Conservation (phyloP, 2,329 filamentous ascomycete genomes). For the Monilinia laxa region DNA sequence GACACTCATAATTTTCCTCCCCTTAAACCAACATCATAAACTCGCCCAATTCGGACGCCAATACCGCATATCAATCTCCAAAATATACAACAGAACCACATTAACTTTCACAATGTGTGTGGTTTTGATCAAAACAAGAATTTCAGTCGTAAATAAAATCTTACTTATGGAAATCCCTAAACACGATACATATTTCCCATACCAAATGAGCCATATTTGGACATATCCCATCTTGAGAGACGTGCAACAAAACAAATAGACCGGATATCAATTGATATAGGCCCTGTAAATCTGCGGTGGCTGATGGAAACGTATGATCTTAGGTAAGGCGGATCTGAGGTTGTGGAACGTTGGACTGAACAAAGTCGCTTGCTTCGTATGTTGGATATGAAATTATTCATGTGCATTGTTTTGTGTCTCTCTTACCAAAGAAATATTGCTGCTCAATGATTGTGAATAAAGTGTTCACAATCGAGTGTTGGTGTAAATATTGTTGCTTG, state of each 20-base stretch:
- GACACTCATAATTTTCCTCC: background rate
- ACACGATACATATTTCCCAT: slow-evolving; percentile 14
- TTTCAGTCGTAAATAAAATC: background rate
- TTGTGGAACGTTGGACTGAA: slow-evolving; percentile 13
- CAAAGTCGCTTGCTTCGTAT: background rate
- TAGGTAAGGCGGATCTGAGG: slow-evolving; percentile 3
- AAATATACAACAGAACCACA: slow-evolving; percentile 8
- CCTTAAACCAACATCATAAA: background rate
- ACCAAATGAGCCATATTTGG: background rate
- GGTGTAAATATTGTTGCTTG: too few species aligned
- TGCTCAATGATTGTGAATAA: too few species aligned
- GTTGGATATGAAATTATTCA: background rate
- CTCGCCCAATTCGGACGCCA: background rate
- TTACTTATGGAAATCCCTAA: background rate
- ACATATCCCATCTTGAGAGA: slow-evolving; percentile 21
- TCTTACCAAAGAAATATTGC: too few species aligned
- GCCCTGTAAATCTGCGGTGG: slow-evolving; percentile 10
- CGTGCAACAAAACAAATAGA: slow-evolving; percentile 18
- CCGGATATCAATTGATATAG: background rate
- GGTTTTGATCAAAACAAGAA: background rate
- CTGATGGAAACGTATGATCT: slow-evolving; percentile 11
- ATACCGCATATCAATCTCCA: background rate
- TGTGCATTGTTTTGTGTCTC: too few species aligned
- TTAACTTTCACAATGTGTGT: background rate
- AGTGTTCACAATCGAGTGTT: too few species aligned